Percentiles rank a stretch among this genome's conserved stretches.
Conservation (phyloP, 306 rosid species). For the Inga laurina region DNA sequence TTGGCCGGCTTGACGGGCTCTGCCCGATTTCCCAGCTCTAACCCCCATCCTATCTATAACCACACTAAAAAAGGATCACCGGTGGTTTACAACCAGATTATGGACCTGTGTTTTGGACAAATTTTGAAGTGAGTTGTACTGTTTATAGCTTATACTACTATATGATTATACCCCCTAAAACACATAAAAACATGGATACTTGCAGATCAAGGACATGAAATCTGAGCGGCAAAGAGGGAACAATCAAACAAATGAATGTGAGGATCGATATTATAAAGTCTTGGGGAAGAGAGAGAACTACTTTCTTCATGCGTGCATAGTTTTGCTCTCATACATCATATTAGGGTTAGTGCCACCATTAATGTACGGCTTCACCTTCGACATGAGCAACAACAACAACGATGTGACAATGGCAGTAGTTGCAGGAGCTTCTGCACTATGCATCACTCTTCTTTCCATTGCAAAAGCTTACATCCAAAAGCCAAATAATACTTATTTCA, state of each 20-base stretch:
- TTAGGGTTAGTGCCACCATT: not conserved
- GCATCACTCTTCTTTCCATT: not conserved
- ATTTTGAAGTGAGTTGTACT: too few relatives aligned
- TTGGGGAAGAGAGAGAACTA: not conserved
- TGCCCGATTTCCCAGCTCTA: too few relatives aligned
- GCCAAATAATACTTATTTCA: not conserved
- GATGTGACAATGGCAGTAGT: not conserved
- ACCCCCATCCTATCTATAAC: too few relatives aligned
- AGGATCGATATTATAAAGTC: not conserved
- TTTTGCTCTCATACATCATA: not conserved
- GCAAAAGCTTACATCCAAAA: not conserved
- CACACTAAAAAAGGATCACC: too few relatives aligned
- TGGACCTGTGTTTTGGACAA: too few relatives aligned
- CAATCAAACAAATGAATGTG: not conserved
- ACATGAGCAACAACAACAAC: not conserved
- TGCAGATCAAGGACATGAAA: not conserved
- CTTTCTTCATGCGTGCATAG: not conserved
- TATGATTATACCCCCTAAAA: too few relatives aligned
- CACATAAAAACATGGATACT: too few relatives aligned
- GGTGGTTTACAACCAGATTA: too few relatives aligned
- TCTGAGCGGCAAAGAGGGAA: not conserved
- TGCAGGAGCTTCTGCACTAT: not conserved
- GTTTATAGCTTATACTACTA: too few relatives aligned
- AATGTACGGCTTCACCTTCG: not conserved
- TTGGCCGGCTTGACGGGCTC: too few relatives aligned